Evolutionary conservation across 306 rosid genomes (phyloP).

Genomic region (Canavalia ensiformis): DNA sequence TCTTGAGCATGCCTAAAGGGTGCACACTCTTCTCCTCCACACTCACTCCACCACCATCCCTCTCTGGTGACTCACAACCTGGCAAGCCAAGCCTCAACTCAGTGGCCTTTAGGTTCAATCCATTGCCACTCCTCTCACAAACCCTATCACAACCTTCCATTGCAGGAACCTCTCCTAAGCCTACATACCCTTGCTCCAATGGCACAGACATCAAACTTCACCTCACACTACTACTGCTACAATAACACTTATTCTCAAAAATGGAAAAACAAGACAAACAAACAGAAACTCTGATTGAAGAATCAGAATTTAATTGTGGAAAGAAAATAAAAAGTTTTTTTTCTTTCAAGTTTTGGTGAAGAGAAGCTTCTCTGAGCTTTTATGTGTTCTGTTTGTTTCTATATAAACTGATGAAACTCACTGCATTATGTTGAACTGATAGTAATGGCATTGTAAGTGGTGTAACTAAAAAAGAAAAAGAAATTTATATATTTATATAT

Average conservation of each 20-base stretch:
- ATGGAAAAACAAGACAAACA: slow-evolving; percentile 19
- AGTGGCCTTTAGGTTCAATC: slow-evolving; percentile 86
- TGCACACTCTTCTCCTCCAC: slow-evolving; percentile 42
- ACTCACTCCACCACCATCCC: slow-evolving; percentile 53
- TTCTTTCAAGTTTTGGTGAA: slow-evolving; percentile 33
- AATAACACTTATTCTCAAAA: slow-evolving; percentile 35
- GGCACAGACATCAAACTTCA: slow-evolving; percentile 75
- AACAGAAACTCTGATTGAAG: slow-evolving; percentile 33
- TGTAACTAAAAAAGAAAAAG: not conserved
- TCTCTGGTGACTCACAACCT: slow-evolving; percentile 83
- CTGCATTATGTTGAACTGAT: slow-evolving; percentile 17
- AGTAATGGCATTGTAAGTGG: slow-evolving; percentile 27
- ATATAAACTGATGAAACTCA: slow-evolving; percentile 45
- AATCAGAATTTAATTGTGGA: slow-evolving; percentile 46
- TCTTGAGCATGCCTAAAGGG: slow-evolving; percentile 56
- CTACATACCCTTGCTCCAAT: slow-evolving; percentile 77
- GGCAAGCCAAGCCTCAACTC: slow-evolving; percentile 94
- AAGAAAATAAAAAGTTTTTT: not conserved
- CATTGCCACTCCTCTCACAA: slow-evolving; percentile 45
- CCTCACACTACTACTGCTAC: slow-evolving; percentile 16
- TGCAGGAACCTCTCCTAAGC: slow-evolving; percentile 65
- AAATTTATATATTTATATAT: not conserved
- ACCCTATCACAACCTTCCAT: slow-evolving; percentile 69
- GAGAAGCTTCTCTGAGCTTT: slow-evolving; percentile 57
- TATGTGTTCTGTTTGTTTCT: slow-evolving; percentile 44